A percentile compares a stretch with the other conserved stretches of the same genome.
Conservation (phyloP, 352 stramenopile species). For the Globisporangium okanoganense region DNA sequence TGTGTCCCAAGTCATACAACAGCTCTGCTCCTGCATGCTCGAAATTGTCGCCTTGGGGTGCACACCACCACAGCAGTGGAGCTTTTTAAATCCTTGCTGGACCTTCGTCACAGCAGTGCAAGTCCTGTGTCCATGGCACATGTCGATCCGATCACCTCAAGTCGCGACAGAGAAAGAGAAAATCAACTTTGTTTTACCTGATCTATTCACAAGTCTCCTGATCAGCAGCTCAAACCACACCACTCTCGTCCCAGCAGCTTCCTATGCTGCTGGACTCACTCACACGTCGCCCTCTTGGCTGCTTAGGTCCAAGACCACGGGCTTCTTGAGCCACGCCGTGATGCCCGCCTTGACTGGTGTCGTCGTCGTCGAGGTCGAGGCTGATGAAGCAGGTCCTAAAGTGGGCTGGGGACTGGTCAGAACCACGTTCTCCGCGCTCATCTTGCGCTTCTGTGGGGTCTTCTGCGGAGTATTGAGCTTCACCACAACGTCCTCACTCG, state of each 20-base stretch:
- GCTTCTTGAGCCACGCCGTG: constrained; percentile 18
- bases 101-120: too few relatives aligned
- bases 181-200: background rate
- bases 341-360: constrained; percentile 17
- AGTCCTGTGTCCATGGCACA: too few relatives aligned
- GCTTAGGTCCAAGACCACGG: constrained; percentile 14
- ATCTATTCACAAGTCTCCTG: background rate
- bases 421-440: constrained; percentile 8
- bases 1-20: too few relatives aligned
- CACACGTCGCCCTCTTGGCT: background rate
- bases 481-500: background rate
- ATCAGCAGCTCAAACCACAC: background rate
- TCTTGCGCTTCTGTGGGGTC: constrained; percentile 15
- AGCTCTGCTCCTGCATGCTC: too few relatives aligned
- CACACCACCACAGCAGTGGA: too few relatives aligned
- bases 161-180: too few relatives aligned
- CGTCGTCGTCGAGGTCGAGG: background rate
- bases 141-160: too few relatives aligned
- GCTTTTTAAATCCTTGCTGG: too few relatives aligned
- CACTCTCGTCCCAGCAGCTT: background rate
- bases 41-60: too few relatives aligned
- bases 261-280: background rate
- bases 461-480: constrained; percentile 8
- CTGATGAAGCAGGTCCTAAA: background rate
- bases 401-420: constrained; percentile 7